Evolutionary conservation across 1,284 basidiomycete genomes (phyloP), one percentile per base, ranked within the genome.

Genomic region (Cryptococcus sp.): DNA sequence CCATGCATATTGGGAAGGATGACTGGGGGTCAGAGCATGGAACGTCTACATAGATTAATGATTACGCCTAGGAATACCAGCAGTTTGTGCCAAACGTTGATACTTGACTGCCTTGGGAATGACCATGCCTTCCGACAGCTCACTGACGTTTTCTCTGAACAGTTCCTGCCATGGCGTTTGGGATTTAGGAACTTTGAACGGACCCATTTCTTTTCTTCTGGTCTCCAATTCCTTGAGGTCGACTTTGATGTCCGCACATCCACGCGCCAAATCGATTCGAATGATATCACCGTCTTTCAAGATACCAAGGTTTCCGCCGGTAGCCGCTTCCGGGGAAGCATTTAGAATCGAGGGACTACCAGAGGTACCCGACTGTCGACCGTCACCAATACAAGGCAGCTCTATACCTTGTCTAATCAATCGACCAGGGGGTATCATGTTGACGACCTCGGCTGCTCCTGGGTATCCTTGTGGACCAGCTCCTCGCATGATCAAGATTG

Each of bases 151-250:
- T 5, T 69, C 56, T 52, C 77, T 70, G 61, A 74, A 78, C 35
- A 78, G 69, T 56, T 78, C 71, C 66, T 78, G 77, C 77, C 77
- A 78, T 2, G 77, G 77, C 20, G 77, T 78, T 57, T 78, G 77
- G 27, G 58, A 64, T 47, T 60, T 58, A 7, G 77, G 77, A 47
- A 58, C 58, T 5, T 48, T 38, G 0, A 68, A 67, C 69, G 71
- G 66, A 47, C 72, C 68, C 57, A 69, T 66, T 60, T 74, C 71
- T 41, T 76, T 55, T 57, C 53, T 40, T 41, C 64, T 68, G 23
- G 76, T 69, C 60, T 77, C 68, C 48, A 72, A 73, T 4, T 56
- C 45, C 2, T 58, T 57, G 31, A 78, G 48, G 39, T 67, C 50
- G 25, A 77, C 74, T 78, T 69, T 27, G 76, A 73, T 1, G 62